Conservation (phyloP, 306 rosid species). For the Trifolium dubium region DNA sequence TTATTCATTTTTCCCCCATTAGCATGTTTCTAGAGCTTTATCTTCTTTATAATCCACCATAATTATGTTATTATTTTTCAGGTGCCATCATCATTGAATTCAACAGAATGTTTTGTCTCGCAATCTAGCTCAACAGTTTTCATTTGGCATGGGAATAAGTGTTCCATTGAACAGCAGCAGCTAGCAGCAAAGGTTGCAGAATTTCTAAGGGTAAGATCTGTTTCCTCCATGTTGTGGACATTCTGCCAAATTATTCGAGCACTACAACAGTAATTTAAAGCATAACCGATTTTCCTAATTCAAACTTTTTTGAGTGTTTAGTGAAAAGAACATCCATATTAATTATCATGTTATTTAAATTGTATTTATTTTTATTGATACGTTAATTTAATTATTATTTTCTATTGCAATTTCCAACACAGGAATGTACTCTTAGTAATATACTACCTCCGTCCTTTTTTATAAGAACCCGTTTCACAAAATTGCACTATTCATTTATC, state of each 20-base stretch:
- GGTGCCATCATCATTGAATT: constrained; percentile 90
- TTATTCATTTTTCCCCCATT: constrained; percentile 25
- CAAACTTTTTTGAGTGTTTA: constrained; percentile 11
- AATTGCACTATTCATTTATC: no score
- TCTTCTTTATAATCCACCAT: constrained; percentile 15
- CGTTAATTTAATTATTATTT: constrained; percentile 14
- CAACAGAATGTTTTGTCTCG: constrained; percentile 77
- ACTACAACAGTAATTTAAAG: constrained; percentile 21
- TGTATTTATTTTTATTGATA: not conserved
- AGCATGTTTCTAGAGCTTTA: constrained; percentile 23
- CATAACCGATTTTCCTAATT: not conserved
- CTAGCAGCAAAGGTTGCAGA: constrained; percentile 85
- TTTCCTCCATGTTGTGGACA: constrained; percentile 16
- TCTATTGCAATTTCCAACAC: constrained; percentile 15
- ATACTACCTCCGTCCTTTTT: no score
- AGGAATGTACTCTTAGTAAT: not conserved
- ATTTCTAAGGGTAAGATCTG: constrained; percentile 72
- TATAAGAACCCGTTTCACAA: no score
- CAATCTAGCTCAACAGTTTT: constrained; percentile 85
- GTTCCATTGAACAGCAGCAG: constrained; percentile 85
- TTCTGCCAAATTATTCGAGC: constrained; percentile 29
- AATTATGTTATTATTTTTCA: constrained; percentile 47
- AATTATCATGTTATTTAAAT: not conserved
- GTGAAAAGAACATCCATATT: not conserved
- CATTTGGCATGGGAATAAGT: constrained; percentile 86